Base-by-base conservation (phyloP, 1,139 yeast genomes). In the Sugiyamaella japonica region DNA sequence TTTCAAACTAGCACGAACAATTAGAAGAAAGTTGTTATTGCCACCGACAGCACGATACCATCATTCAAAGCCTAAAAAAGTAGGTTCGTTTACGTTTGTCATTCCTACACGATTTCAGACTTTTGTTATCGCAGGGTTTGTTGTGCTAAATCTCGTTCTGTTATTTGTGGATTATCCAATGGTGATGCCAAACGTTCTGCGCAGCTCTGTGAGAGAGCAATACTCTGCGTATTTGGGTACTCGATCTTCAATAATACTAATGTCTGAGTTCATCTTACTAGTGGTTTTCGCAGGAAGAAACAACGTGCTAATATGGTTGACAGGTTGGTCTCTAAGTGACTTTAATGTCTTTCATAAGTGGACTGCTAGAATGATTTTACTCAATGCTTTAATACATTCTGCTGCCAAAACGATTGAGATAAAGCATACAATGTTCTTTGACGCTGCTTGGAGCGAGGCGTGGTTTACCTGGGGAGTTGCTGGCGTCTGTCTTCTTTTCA, bases 51-150 rank as follows among this genome's bases (percentile, higher is more conserved):
- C 74, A 50, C 67, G 69, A 7, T 67, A 68, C 50, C 70, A 69
- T 8, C 85, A 81, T 61, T 75, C 77, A 47, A 71, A 74, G 43
- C 71, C 75, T 53, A 48, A 32, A 25, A 20, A 64, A 40, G 66
- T 47, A 16, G 51, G 59, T 23, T 45, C 69, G 31, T 63, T 71
- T 25, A 66, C 70, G 5, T 56, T 70, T 25, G 65, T 77, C 41
- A 67, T 83, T n/a, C 93, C 93, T 1, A 80, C 88, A 1, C 76
- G 90, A 59, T 70, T 77, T 48, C 90, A 83, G 66, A 66, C 82
- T 0, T 59, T 79, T 7, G 71, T 80, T 43, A 66, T 84, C 9
- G 55, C 70, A n/a, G 72, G 79, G 4, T 81, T 79, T 65, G 62
- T 78, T 10, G 62, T 74, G 1, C 64, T 82, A 58, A 72, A 75